Base-by-base conservation (phyloP, 2,329 filamentous ascomycete species). In the Calonectria pseudoturangicola region DNA sequence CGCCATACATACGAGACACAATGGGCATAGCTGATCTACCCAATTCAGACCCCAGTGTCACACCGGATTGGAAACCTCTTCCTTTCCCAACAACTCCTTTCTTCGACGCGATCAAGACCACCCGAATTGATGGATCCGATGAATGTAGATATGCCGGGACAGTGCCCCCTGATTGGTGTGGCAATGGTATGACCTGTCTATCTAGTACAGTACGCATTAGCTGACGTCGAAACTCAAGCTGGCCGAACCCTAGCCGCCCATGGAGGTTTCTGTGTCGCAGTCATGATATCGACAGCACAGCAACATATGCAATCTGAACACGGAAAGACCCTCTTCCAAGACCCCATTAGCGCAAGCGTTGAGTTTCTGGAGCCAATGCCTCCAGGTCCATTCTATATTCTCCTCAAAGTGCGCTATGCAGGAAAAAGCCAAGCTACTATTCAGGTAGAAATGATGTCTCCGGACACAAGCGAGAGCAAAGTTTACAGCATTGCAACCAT, bases 331-430 rank as follows among this genome's bases (percentile, higher is more conserved):
- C 15, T 43, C 6, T 60, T 60, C 21, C 54, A 60, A 33, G 54
- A 60, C 3, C 54, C 54, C 8, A 41, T 60, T 8, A 60, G 36
- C 36, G 54, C 54, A 41, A 60, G 54, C 12, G 54, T 60, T 15
- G 54, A 60, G 13, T 60, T 60, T 41, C 54, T 60, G 4, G 54
- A 60, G 54, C 54, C 54, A 21, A 27, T 60, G 54, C 54, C 54
- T 43, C 54, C 54, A 15, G 54, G 54, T 2, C 54, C 54, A 41
- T 60, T 41, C 33, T n/a, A 60, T 10, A 60, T 60, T 21, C 16
- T 18, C n/a, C 33, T 60, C 6, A 60, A 60, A 13, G 18, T 3
- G 21, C 33, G 54, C 9, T 36, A 60, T 6, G 21, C 12, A 12
- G 54, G 54, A 41, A 60, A 60, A 13, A 60, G 10, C 3, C 54